Evolutionary conservation across 805 yeast species (phyloP).

Genomic region (Zygosaccharomyces rouxii): DNA sequence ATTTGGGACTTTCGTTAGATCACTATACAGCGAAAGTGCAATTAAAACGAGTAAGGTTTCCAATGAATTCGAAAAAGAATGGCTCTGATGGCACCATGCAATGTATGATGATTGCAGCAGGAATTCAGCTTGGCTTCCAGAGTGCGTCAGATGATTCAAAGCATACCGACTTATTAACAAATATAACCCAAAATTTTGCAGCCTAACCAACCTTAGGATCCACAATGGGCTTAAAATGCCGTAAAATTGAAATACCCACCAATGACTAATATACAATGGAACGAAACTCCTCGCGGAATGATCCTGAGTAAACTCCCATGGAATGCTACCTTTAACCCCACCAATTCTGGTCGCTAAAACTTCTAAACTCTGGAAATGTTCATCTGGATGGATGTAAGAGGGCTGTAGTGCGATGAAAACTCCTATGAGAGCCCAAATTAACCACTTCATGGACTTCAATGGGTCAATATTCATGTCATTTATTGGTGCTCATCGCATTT

Average conservation of each 20-base stretch:
- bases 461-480: not conserved
- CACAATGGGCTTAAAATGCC: conserved; percentile 40
- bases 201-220: conserved; percentile 50
- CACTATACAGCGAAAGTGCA: conserved; percentile 42
- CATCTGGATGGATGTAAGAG: conserved; percentile 96
- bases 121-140: conserved; percentile 30
- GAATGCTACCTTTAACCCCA: conserved; percentile 36
- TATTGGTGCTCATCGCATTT: not conserved
- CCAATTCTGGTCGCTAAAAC: conserved; percentile 39
- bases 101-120: conserved; percentile 57
- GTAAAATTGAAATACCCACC: conserved; percentile 28
- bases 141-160: conserved; percentile 42
- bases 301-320: conserved; percentile 76
- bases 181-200: conserved; percentile 41
- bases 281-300: conserved; percentile 59
- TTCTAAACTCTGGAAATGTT: conserved; percentile 89
- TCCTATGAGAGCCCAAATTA: conserved; percentile 14
- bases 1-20: conserved; percentile 16
- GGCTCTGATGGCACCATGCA: conserved; percentile 75
- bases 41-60: conserved; percentile 51
- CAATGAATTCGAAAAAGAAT: conserved; percentile 81
- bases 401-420: conserved; percentile 58
- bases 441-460: not conserved
- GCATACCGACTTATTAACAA: conserved; percentile 39
- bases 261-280: conserved; percentile 63